A percentile compares a stretch with the other conserved stretches of the same genome.
These are phyloP conservation scores for Colletotrichum sp. DNA, from an alignment of 2,329 filamentous ascomycete genomes.

Conservation along the genomic window DNA sequence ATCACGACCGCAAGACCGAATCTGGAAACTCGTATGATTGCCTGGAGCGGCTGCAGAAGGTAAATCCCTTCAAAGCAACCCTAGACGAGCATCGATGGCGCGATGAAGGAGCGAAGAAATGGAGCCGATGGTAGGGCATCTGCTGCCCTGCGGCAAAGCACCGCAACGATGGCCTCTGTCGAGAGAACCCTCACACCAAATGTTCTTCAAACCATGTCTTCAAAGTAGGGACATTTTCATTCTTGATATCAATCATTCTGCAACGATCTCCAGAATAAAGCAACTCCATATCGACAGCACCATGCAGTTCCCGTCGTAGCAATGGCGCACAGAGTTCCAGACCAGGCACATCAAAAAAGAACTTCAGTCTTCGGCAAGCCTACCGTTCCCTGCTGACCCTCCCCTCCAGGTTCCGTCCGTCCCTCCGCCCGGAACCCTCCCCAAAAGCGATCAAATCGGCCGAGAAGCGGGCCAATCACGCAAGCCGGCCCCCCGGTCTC, in stretches of 20 bases:
- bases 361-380: background rate
- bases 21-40: background rate
- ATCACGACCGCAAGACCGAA: background rate
- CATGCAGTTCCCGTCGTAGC: background rate
- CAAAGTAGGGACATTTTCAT: background rate
- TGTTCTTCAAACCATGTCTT: background rate
- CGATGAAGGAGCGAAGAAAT: background rate
- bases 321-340: background rate
- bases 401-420: background rate
- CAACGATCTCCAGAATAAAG: fast-evolving
- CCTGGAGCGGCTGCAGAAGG: background rate
- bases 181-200: background rate
- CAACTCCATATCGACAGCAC: background rate
- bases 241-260: background rate
- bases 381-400: background rate
- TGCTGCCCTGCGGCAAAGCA: background rate
- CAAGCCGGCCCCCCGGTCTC: background rate
- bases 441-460: slow-evolving; percentile 4
- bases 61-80: background rate
- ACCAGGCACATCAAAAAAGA: background rate
- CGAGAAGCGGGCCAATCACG: slow-evolving; percentile 5
- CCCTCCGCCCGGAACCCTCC: background rate
- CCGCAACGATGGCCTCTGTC: fast-evolving
- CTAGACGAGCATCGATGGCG: background rate
- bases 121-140: background rate